These are phyloP conservation scores for Trametes versicolor DNA, from an alignment of 1,284 basidiomycete species.

Conservation along the genomic window DNA sequence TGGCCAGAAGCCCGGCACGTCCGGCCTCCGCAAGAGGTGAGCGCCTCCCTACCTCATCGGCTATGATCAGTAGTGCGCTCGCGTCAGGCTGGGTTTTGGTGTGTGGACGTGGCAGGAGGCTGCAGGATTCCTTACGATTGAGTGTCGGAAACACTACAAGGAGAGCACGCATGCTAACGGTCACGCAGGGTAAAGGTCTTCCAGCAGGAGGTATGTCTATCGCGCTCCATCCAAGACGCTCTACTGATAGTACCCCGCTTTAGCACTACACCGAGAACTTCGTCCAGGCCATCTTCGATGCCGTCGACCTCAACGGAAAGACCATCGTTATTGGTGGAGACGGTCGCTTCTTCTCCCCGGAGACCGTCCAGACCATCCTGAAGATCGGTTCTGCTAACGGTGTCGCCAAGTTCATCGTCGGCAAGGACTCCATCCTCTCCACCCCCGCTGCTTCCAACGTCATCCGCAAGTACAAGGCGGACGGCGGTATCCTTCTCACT, in stretches of 20 bases:
- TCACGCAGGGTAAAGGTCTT: conserved; percentile 87
- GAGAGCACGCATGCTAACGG: conserved; percentile 21
- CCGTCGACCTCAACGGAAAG: conserved; percentile 84
- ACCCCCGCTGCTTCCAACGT: conserved; percentile 97
- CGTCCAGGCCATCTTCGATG: conserved; percentile 93
- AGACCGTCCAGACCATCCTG: conserved; percentile 91
- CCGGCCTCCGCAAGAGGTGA: conserved; percentile 92
- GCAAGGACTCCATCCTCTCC: conserved; percentile 92
- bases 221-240: neutral
- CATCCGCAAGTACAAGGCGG: conserved; percentile 95
- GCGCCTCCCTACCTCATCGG: conserved; percentile 32
- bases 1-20: conserved; percentile 95
- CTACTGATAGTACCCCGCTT: conserved; percentile 25
- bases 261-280: conserved; percentile 99
- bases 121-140: neutral
- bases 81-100: conserved; percentile 4
- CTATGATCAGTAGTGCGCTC: conserved; percentile 24
- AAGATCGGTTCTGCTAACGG: conserved; percentile 93
- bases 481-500: conserved; percentile 98
- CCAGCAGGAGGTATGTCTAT: conserved; percentile 78
- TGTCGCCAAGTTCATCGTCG: conserved; percentile 89
- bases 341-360: conserved; percentile 93
- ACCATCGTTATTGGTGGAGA: conserved; percentile 98
- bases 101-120: neutral
- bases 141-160: neutral